Evolutionary conservation across 2,329 filamentous ascomycete species (phyloP), one percentile per base, ranked within the genome.

Genomic region (Magnaporthales sp.): DNA sequence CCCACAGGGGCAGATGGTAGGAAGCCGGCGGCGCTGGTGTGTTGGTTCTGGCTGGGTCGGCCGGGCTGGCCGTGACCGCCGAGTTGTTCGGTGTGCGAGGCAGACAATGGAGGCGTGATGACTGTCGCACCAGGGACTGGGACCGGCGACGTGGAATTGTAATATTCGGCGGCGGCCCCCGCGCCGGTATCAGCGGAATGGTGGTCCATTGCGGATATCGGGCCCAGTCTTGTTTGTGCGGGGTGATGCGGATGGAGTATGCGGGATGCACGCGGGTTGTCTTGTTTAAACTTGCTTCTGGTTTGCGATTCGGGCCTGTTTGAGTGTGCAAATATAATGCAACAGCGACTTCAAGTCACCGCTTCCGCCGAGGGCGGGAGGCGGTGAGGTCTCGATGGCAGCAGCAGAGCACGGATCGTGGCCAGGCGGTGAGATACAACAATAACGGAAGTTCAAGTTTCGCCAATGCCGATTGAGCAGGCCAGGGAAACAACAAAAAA

Each of bases 131-230:
- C 64, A 4, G 46, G 64, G 27, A 31, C 64, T 19, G 51, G 64
- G 27, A 58, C 30, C 8, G 51, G 64, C 51, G 64, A 32, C 19
- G 64, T 60, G 24, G 51, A 65, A 19, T 29, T 58, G 64, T 65
- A 65, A 15, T 65, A 65, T 3, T n/a, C 38, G 26, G 51, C 64
- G 15, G 64, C 64, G 64, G 26, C 24, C 46, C 64, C 64, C 13
- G n/a, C 10, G 51, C 19, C 29, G 11, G 27, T 15, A 7, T 27
- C 27, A n/a, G 24, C 15, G 26, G 51, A 27, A 22, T 19, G 13
- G 31, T 26, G 46, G 19, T 56, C 27, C 38, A 46, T 26, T 29
- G 63, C 32, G 26, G 61, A 38, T 65, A 27, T 15, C 11, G 8
- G 19, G 19, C 26, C 29, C 60, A 29, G 26, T 29, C 27, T 26